A percentile compares a stretch with the other conserved stretches of the same genome.
Evolutionary conservation across 192 early-diverging fungal genomes (phyloP).

Genomic region (Backusella liffmaniae): DNA sequence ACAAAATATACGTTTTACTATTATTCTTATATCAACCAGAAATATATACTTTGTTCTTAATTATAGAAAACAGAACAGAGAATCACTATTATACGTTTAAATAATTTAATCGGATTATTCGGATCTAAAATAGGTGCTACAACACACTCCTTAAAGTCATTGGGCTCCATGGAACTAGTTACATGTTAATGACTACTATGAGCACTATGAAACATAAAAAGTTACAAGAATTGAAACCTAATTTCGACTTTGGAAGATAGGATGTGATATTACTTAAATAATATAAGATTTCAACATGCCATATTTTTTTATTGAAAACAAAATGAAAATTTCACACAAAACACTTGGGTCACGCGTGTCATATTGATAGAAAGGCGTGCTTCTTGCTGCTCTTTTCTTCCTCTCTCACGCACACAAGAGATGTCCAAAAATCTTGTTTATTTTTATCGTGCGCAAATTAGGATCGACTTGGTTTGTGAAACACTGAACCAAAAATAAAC

Average conservation of each 20-base stretch:
- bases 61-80: background rate
- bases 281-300: background rate
- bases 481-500: slow-evolving; percentile 4
- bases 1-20: background rate
- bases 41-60: no score
- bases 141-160: background rate
- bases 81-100: background rate
- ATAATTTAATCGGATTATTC: background rate
- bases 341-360: background rate
- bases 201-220: background rate
- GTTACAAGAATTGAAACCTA: background rate
- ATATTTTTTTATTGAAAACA: background rate
- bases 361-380: background rate
- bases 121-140: background rate
- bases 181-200: background rate
- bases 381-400: background rate
- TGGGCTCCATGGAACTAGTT: background rate
- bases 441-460: background rate
- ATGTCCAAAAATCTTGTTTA: background rate
- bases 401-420: background rate
- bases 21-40: background rate
- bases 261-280: no score
- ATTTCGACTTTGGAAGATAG: no score
- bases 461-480: background rate
- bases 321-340: background rate